Base-by-base conservation (phyloP, 139 green algal species). In the Axilococcus clingmanii region DNA sequence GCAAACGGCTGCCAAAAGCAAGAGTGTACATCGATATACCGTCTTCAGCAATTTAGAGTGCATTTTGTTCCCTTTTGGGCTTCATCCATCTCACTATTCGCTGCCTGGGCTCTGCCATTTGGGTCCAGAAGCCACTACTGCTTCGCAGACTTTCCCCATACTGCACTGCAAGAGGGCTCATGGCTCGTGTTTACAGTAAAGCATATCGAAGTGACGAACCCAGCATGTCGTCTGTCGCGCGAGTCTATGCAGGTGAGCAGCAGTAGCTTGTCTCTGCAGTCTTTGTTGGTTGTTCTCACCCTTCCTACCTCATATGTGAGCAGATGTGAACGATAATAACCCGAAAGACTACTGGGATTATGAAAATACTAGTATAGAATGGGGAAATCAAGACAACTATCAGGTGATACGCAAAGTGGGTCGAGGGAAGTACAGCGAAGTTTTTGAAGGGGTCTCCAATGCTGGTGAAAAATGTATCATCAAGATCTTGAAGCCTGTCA, bases 401-500 rank as follows among this genome's bases (percentile, higher is more conserved):
- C 88, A 97, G 56, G 85, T 99, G 7, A 72, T 95, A 33, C 64
- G 83, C 4, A 97, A 97, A 60, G 85, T 96, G 12, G 92, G 92
- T 3, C 74, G 92, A 5, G 93, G 93, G 30, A 98, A 98, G 72
- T 99, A 99, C 74, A 91, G 76, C 62, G 93, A 99, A 68, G 93
- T 99, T 28, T 99, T 98, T 68, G 93, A 99, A 72, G 90, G 90
- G 25, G 55, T 94, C 15, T 85, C 94, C 51, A 41, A 69, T 17
- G 85, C 66, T 34, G 73, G 74, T 41, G 55, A 88, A 22, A 75
- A 74, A 19, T 96, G 87, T 70, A 89, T 97, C 48, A 94, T 95
- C 65, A 97, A 97, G 57, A 95, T 98, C 37, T 71, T 98, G 7
- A 98, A 98, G 57, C 91, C 91, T 6, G 91, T 98, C 20, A 97